Base-by-base conservation (phyloP, 1,284 basidiomycete genomes). In the Hortiboletus rubellus region DNA sequence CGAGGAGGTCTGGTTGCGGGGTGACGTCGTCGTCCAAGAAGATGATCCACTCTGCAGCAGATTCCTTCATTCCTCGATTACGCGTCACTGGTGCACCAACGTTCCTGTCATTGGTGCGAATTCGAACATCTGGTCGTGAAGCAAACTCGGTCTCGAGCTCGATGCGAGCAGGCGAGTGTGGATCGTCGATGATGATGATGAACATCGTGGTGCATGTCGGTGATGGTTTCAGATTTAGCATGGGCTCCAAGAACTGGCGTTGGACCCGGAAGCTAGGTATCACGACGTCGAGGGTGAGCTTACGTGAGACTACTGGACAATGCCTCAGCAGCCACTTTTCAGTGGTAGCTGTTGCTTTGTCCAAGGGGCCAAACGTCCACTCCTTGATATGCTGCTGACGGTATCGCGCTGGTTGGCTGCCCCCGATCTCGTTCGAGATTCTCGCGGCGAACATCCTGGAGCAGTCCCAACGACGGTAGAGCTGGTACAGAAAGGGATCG, bases 1-100 rank as follows among this genome's bases (percentile, higher is more conserved):
- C 22, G 14, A 85, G 74, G 22, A 85, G 61, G 62, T 82, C 66
- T 5, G 65, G 52, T n/a, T 69, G 60, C 0, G 82, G 82, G 1
- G 67, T 60, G 30, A 85, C 70, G 49, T 86, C 84, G 61, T 86
- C 85, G 59, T 86, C 83, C 30, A 86, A 71, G 67, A 85, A 86
- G 9, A 69, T 41, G 17, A 72, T 52, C 64, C 67, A 69, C 37
- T 71, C 69, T 15, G 64, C 67, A 7, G 63, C 59, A 11, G 66
- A 72, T 47, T 70, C 69, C 17, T 52, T 61, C 61, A 69, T 70
- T 6, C 69, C 67, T 18, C 66, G 60, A 36, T 69, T 68, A 10
- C 67, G 67, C 11, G 67, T 50, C 72, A 71, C 10, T 72, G 76
- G 80, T 73, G 84, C 51, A 34, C 67, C 67, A 6, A 70, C 47